Evolutionary conservation across 2,329 filamentous ascomycete genomes (phyloP).

Genomic region (Alternaria dauci): DNA sequence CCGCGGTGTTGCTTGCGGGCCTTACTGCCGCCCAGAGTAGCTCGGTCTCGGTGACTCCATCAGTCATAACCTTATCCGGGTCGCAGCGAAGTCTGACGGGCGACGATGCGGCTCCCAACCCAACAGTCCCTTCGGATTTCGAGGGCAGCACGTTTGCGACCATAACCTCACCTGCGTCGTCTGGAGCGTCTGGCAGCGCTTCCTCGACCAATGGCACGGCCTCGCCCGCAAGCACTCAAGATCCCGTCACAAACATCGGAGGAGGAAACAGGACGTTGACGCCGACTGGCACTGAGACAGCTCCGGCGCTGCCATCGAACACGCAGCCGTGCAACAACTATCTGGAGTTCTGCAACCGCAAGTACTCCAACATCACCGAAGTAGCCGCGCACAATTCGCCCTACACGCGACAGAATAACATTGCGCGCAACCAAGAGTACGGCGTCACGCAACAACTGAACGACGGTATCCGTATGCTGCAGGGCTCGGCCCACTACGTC

Average conservation of each 20-base stretch:
- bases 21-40: constrained; percentile 35
- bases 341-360: constrained; percentile 50
- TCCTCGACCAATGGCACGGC: constrained; percentile 32
- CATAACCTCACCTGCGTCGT: constrained; percentile 17
- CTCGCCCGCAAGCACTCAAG: constrained; percentile 16
- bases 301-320: constrained; percentile 45
- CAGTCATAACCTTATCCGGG: constrained; percentile 36
- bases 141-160: constrained; percentile 39
- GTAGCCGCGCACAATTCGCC: constrained; percentile 53
- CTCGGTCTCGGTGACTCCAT: constrained; percentile 31
- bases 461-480: constrained; percentile 57
- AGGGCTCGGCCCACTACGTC: constrained; percentile 67
- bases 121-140: constrained; percentile 42
- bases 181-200: constrained; percentile 24
- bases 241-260: constrained; percentile 39
- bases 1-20: constrained; percentile 36
- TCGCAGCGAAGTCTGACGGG: constrained; percentile 27
- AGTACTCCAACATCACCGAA: constrained; percentile 54
- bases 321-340: constrained; percentile 55
- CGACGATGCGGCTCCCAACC: constrained; percentile 33
- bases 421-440: constrained; percentile 49
- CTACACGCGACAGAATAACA: constrained; percentile 47
- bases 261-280: constrained; percentile 40
- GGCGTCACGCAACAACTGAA: constrained; percentile 51
- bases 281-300: constrained; percentile 33